Evolutionary conservation across 2,329 filamentous ascomycete species (phyloP), one percentile per base, ranked within the genome.

Genomic region (Arthrinium phaeospermum): DNA sequence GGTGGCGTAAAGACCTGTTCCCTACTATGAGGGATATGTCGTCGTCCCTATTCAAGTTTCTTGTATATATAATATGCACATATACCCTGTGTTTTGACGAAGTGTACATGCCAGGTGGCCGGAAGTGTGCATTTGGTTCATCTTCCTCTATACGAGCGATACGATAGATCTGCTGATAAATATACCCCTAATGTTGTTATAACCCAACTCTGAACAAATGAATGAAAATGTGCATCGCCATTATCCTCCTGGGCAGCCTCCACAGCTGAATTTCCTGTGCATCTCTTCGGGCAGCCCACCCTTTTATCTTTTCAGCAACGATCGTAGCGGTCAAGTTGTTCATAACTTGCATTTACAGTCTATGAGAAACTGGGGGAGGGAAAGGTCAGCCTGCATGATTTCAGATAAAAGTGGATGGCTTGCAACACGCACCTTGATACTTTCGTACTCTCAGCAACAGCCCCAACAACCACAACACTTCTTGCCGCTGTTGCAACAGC

Each of bases 381-480:
- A 45, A 14, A 16, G 16, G 44, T 45, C 13, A 45, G 44, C 44
- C 44, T 45, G 5, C 14, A 16, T 45, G 13, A 45, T 3, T 45
- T 4, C 27, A 57, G 12, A 19, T 7, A 57, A 10, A 41, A 41
- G 37, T 5, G 37, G 6, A 41, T 41, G 37, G 8, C 37, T 10
- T 41, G 8, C 10, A 41, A 41, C 10, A 41, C 37, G 7, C 37
- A 41, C 37, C 37, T 10, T 41, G 37, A 41, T 41, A 41, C 37
- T 41, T 41, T 1, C 37, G 10, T 37, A 41, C 37, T 41, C 53
- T 34, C 24, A 69, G 70, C 70, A 71, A 37, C 70, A 71, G 16
- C 70, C 70, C 70, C 47, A 71, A 68, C 67, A 70, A 27, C 71
- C 71, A 27, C 71, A 72, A 44, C 71, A 72, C 6, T 45, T 67